Percentiles rank a stretch among this genome's conserved stretches.
Evolutionary conservation across 2,329 filamentous ascomycete species (phyloP).

Genomic region (Lojkania enalia): DNA sequence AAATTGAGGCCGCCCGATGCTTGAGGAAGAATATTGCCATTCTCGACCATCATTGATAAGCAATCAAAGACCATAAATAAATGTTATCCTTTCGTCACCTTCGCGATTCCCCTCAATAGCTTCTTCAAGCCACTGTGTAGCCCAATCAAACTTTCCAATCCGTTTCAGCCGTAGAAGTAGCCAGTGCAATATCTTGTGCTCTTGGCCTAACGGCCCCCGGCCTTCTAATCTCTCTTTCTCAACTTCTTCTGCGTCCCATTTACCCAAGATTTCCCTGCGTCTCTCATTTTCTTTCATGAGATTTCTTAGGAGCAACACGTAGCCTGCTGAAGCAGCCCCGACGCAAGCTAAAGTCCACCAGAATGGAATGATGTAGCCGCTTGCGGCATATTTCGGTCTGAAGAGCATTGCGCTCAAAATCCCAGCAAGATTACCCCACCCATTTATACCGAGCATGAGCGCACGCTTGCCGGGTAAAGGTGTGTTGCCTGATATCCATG

Average conservation of each 20-base stretch:
- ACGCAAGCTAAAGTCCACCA: constrained; percentile 48
- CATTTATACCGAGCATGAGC: constrained; percentile 58
- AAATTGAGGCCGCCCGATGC: no score
- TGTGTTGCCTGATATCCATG: constrained; percentile 60
- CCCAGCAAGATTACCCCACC: constrained; percentile 57
- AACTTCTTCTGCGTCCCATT: constrained; percentile 45
- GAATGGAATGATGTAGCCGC: constrained; percentile 49
- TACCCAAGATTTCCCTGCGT: constrained; percentile 34
- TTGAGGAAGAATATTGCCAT: no score
- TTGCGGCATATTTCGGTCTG: constrained; percentile 44
- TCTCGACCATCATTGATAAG: no score
- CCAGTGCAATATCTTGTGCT: constrained; percentile 22
- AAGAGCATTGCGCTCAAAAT: constrained; percentile 51
- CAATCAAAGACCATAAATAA: constrained; percentile 45
- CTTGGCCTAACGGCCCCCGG: constrained; percentile 36
- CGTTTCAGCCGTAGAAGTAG: constrained; percentile 10
- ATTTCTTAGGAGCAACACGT: constrained; percentile 43
- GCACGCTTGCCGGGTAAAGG: constrained; percentile 58
- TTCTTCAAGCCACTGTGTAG: constrained; percentile 36
- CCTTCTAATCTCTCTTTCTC: constrained; percentile 40
- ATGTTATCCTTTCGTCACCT: constrained; percentile 54
- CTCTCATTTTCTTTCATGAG: constrained; percentile 45
- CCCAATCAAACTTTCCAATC: constrained; percentile 16
- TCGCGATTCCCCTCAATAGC: constrained; percentile 41
- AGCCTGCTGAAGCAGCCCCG: constrained; percentile 45